These are phyloP conservation scores for Fusarium torulosum DNA, from an alignment of 2,329 filamentous ascomycete genomes.

Conservation along the genomic window DNA sequence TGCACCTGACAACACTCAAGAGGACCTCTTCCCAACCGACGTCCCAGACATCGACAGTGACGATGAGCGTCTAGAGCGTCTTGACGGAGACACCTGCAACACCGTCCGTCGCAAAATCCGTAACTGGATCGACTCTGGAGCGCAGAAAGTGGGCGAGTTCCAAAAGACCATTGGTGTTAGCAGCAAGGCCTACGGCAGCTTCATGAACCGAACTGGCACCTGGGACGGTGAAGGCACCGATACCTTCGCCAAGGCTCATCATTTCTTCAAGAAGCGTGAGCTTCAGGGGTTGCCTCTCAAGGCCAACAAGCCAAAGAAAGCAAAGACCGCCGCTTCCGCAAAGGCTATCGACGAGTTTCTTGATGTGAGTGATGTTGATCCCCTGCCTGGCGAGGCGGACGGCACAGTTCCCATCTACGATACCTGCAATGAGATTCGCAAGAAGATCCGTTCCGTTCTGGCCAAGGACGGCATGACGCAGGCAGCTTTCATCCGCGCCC, in stretches of 20 bases:
- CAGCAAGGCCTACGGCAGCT: slow-evolving; percentile 55
- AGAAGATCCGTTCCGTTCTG: slow-evolving; percentile 67
- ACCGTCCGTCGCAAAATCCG: slow-evolving; percentile 44
- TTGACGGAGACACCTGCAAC: slow-evolving; percentile 43
- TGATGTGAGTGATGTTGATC: slow-evolving; percentile 57
- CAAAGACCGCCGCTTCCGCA: slow-evolving; percentile 43
- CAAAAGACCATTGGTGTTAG: slow-evolving; percentile 58
- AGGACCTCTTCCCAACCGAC: slow-evolving; percentile 41
- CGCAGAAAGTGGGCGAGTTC: slow-evolving; percentile 58
- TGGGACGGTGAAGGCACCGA: slow-evolving; percentile 53
- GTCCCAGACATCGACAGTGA: slow-evolving; percentile 39
- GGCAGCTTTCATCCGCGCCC: slow-evolving; percentile 63
- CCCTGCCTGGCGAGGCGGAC: slow-evolving; percentile 61
- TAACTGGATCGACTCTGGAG: slow-evolving; percentile 44
- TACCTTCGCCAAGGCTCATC: slow-evolving; percentile 53
- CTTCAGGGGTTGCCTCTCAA: slow-evolving; percentile 58
- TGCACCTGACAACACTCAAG: slow-evolving; percentile 12
- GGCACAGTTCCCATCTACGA: slow-evolving; percentile 65
- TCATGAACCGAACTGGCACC: slow-evolving; percentile 63
- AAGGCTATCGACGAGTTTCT: slow-evolving; percentile 46
- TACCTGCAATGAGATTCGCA: slow-evolving; percentile 68
- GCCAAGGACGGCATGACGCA: slow-evolving; percentile 60
- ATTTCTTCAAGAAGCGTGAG: slow-evolving; percentile 65
- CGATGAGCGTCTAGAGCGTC: slow-evolving; percentile 29
- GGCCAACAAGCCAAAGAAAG: slow-evolving; percentile 51